Base-by-base conservation (phyloP, 2,329 filamentous ascomycete species). In the Beauveria brongniartii region DNA sequence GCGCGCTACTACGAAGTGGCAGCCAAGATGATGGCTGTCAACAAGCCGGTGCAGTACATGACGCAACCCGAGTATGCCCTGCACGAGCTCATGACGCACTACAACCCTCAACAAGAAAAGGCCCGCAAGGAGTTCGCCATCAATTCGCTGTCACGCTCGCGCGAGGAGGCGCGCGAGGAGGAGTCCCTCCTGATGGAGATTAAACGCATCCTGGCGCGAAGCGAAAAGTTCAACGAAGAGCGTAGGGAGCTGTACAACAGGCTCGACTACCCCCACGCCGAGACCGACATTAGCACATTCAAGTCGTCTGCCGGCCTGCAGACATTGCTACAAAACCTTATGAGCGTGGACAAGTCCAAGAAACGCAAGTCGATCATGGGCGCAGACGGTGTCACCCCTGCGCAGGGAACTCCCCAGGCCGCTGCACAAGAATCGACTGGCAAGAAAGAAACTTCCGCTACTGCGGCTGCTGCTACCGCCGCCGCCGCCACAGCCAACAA, bases 151-250 rank as follows among this genome's bases (percentile, higher is more conserved):
- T 85, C 87, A 53, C 85, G 94, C 46, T 89, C 88, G 9, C 87
- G 87, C 64, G 91, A 96, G 64, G 93, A 99, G 74, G 90, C 93
- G 28, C 87, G 90, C 64, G 94, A 99, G 72, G 94, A 99, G 75
- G 90, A 95, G 67, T 88, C 91, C 40, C 78, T 99, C 3, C 82
- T 99, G 20, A 82, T 93, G 62, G 94, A 99, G 71, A 84, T 99
- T 60, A 92, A 95, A 69, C 88, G 94, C 62, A 97, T 99, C 66
- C 84, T 96, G 69, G 87, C 90, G 64, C 87, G 92, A 63, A 90
- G 92, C 65, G 90, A 94, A 66, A 87, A 86, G 61, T 88, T 97
- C 70, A 91, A 95, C 70, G 87, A 91, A 66, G 92, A 97, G 71
- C 88, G 94, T 59, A 86, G 88, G 66, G 92, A 96, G 71, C 83